Evolutionary conservation across 1,284 basidiomycete species (phyloP), one percentile per base, ranked within the genome.

Genomic region (Agroathelia rolfsii): DNA sequence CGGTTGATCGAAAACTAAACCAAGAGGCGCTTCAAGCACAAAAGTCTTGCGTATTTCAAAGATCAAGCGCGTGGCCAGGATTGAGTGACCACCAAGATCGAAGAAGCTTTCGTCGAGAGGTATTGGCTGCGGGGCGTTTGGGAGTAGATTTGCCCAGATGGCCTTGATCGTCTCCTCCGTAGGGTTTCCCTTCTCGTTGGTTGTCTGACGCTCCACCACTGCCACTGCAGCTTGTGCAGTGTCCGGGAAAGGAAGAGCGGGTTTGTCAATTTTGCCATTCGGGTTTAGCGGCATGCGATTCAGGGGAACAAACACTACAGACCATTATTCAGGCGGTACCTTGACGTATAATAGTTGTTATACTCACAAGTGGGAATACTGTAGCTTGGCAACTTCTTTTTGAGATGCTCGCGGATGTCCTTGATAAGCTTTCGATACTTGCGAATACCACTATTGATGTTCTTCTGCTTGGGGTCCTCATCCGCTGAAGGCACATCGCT

Each of bases 221-320:
- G 61, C 46, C 15, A 62, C 48, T 13, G 67, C 66, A 3, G 73
- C 73, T 36, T 89, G 78, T 3, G 82, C 87, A 2, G 95, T 98
- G 58, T 99, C 95, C 2, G 95, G 95, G 82, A 98, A 99, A 10
- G 95, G 95, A 31, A 98, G 73, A 0, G 90, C 88, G 0, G 95
- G 94, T 57, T 98, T 98, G 67, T 99, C 95, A 53, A 99, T 85
- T 63, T 98, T 99, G 41, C 95, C 95, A 55, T 98, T 98, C 3
- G 95, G 95, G 54, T 97, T 99, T 33, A 99, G 72, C 9, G 95
- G 95, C 85, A 99, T 95, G 42, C 89, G 84, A 40, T 73, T 74
- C 24, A 98, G 70, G 1, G 95, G 95, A 27, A 98, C 92, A 48
- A 97, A 92, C 26, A 96, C 92, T 90, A 44, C 5, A 23, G 24